Percentiles rank a stretch among this genome's conserved stretches.
These are phyloP conservation scores for Panicum hallii DNA, from an alignment of 202 grass and related monocot species.

Conservation along the genomic window DNA sequence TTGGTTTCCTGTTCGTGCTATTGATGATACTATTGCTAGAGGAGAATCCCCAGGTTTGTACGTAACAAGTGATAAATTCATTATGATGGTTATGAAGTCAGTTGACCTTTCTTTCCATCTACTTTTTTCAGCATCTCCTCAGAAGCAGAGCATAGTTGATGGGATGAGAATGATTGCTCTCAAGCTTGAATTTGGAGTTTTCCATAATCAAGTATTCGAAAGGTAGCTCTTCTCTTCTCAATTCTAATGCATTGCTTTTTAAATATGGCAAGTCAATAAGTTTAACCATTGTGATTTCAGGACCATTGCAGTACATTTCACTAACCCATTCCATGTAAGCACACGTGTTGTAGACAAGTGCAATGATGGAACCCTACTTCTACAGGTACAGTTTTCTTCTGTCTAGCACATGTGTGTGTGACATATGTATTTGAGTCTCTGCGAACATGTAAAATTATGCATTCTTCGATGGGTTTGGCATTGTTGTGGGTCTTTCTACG, in stretches of 20 bases:
- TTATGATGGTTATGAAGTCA: slow-evolving; percentile 5
- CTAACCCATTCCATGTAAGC: slow-evolving; percentile 92
- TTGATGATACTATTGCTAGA: slow-evolving; percentile 85
- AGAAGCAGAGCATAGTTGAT: slow-evolving; percentile 90
- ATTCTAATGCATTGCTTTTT: slow-evolving; percentile 19
- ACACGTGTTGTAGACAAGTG: slow-evolving; percentile 82
- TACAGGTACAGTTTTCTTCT: slow-evolving; percentile 72
- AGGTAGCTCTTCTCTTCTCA: slow-evolving; percentile 55
- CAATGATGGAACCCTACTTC: slow-evolving; percentile 88
- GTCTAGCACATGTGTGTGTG: slow-evolving; percentile 13
- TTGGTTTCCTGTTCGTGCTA: slow-evolving; percentile 97
- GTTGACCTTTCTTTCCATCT: slow-evolving; percentile 29
- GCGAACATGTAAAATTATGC: neutral
- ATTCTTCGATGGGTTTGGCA: neutral
- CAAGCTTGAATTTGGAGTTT: slow-evolving; percentile 99
- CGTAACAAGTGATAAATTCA: slow-evolving; percentile 40
- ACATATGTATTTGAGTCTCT: neutral
- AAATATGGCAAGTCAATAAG: slow-evolving; percentile 20
- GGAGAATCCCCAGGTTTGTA: slow-evolving; percentile 82
- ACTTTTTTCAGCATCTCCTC: slow-evolving; percentile 62
- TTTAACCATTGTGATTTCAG: slow-evolving; percentile 57
- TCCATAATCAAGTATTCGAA: slow-evolving; percentile 98
- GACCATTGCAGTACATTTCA: slow-evolving; percentile 98
- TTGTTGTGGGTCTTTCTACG: neutral
- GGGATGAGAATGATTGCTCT: slow-evolving; percentile 99